Evolutionary conservation across 305 asterid species (phyloP).

Genomic region (Coffea humblotiana): DNA sequence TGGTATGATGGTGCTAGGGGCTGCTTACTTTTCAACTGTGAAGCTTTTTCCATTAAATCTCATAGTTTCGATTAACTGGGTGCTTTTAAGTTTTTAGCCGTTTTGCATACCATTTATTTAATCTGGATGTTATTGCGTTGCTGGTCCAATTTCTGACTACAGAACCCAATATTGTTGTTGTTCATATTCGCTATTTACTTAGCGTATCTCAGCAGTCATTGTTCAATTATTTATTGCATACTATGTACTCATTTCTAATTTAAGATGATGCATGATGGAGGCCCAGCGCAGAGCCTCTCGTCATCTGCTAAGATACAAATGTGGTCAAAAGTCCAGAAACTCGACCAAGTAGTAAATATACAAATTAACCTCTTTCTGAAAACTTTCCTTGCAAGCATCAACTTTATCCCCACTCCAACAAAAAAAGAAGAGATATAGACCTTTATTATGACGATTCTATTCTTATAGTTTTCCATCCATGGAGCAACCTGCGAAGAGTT

Average conservation of each 20-base stretch:
- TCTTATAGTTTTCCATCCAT: background rate
- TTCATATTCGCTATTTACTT: background rate
- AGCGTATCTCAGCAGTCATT: background rate
- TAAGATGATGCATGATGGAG: background rate
- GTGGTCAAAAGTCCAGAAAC: constrained; percentile 19
- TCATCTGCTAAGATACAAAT: constrained; percentile 10
- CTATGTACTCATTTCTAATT: background rate
- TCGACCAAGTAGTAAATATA: background rate
- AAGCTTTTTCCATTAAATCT: background rate
- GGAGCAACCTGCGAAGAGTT: background rate
- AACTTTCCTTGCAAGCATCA: constrained; percentile 14
- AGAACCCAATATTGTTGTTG: background rate
- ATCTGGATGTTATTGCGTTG: background rate
- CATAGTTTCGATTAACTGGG: background rate
- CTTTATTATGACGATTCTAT: background rate
- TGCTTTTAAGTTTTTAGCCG: background rate
- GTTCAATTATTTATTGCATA: background rate
- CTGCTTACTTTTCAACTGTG: constrained; percentile 10
- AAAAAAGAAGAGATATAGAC: background rate
- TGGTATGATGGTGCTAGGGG: constrained; percentile 10
- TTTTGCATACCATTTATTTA: background rate
- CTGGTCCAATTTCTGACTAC: background rate
- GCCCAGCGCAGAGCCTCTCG: constrained; percentile 6
- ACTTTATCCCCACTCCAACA: background rate
- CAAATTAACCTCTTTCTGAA: background rate